Percentiles rank a stretch among this genome's conserved stretches.
phyloP scores from a whole-genome alignment of 805 yeast genomes.

The Kregervanrija pseudodelftensis region DNA sequence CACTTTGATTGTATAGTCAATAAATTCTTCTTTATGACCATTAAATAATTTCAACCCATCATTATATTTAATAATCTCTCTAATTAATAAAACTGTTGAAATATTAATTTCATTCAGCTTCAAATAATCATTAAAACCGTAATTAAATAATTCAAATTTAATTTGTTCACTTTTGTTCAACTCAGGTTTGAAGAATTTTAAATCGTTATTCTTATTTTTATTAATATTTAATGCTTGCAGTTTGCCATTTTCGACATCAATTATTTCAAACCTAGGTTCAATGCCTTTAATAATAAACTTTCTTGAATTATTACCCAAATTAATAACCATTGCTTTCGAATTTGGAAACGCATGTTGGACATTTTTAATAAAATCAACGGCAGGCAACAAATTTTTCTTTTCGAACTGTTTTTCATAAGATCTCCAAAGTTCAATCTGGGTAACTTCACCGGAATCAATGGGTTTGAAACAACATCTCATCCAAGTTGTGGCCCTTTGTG shows the following conservation, averaged over 20 bases:
- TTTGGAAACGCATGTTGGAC: constrained; percentile 83
- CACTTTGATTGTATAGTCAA: constrained; percentile 26
- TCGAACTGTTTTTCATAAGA: constrained; percentile 86
- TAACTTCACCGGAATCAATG: constrained; percentile 70
- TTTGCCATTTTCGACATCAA: constrained; percentile 40
- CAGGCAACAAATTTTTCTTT: constrained; percentile 67
- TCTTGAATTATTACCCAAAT: constrained; percentile 50
- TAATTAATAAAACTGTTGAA: constrained; percentile 30
- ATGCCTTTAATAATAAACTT: constrained; percentile 92
- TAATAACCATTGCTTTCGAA: constrained; percentile 90
- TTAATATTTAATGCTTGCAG: constrained; percentile 26
- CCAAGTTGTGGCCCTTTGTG: constrained; percentile 90
- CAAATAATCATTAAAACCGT: constrained; percentile 26
- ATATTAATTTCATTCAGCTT: constrained; percentile 34
- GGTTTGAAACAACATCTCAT: constrained; percentile 87
- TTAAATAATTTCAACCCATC: constrained; percentile 28
- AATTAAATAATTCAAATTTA: constrained; percentile 25
- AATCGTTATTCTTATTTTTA: constrained; percentile 2
- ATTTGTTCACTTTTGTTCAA: constrained; percentile 21
- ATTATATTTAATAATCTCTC: constrained; percentile 27
- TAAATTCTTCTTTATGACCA: constrained; percentile 25
- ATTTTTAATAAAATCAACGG: constrained; percentile 93
- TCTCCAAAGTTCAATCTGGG: constrained; percentile 94
- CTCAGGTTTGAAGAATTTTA: constrained; percentile 11
- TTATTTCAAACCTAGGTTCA: constrained; percentile 68